Percentiles rank a stretch among this genome's conserved stretches.
phyloP scores from a whole-genome alignment of 345 rosid genomes.

The Draba incana region DNA sequence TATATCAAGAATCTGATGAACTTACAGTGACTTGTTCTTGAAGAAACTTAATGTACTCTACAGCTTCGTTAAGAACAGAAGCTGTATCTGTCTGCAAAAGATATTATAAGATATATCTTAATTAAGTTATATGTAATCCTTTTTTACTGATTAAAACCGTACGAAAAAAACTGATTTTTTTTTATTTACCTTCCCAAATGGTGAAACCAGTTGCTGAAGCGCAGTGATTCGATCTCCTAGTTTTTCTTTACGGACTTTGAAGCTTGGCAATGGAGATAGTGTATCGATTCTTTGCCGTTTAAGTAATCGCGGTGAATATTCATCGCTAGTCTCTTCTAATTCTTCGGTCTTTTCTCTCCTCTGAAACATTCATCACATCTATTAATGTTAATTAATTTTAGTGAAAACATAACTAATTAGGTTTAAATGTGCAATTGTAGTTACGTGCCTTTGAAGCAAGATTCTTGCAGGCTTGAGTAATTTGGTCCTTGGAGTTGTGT shows the following conservation, averaged over 20 bases:
- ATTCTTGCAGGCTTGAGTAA: constrained; percentile 23
- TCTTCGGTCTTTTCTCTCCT: constrained; percentile 51
- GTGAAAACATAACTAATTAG: not conserved
- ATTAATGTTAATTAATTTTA: constrained; percentile 5
- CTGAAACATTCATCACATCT: constrained; percentile 37
- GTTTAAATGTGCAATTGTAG: constrained; percentile 7
- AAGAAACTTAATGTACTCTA: constrained; percentile 84
- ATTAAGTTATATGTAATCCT: not conserved
- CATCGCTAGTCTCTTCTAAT: constrained; percentile 31
- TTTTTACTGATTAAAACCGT: not conserved
- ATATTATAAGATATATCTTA: not conserved
- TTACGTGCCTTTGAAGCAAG: constrained; percentile 41
- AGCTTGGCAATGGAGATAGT: constrained; percentile 78
- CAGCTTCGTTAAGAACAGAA: constrained; percentile 92
- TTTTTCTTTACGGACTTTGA: constrained; percentile 96
- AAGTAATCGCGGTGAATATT: constrained; percentile 38
- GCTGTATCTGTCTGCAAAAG: constrained; percentile 89
- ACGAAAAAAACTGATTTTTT: not conserved
- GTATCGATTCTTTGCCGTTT: constrained; percentile 76
- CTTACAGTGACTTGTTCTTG: constrained; percentile 81
- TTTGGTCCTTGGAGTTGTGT: constrained; percentile 26
- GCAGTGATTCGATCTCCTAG: constrained; percentile 98
- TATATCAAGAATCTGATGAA: constrained; percentile 9
- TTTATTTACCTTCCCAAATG: constrained; percentile 82
- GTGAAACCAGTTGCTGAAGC: constrained; percentile 97